Percentiles rank a stretch among this genome's conserved stretches.
phyloP scores from a whole-genome alignment of 495 filamentous ascomycete genomes.

The Talaromyces proteolyticus region DNA sequence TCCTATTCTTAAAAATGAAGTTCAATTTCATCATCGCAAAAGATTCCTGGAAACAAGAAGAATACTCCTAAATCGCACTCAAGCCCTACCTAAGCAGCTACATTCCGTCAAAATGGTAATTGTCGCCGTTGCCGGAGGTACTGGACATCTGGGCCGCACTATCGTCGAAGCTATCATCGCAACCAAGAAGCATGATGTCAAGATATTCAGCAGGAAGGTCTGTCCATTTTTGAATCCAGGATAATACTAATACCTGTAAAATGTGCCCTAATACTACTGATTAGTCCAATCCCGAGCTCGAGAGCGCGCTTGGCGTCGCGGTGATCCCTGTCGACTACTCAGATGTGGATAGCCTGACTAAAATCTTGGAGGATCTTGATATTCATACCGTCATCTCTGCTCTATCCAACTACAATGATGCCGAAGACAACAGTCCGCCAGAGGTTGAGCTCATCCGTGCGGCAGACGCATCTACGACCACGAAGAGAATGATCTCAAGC shows the following conservation, averaged over 20 bases:
- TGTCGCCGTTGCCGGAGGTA: conserved; percentile 50
- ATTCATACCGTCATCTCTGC: conserved; percentile 48
- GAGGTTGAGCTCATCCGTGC: conserved; percentile 42
- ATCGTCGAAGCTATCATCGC: conserved; percentile 40
- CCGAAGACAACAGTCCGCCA: conserved; percentile 3
- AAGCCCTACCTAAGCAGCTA: background rate
- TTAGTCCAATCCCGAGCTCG: conserved; percentile 9
- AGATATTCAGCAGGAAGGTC: conserved; percentile 37
- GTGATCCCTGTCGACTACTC: conserved; percentile 35
- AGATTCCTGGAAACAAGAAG: background rate
- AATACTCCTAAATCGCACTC: background rate
- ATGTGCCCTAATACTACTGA: conserved; percentile 1
- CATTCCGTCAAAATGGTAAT: conserved; percentile 24
- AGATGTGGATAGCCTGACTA: conserved; percentile 27
- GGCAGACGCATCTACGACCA: conserved; percentile 34
- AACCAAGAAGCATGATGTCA: conserved; percentile 30
- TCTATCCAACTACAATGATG: conserved; percentile 25
- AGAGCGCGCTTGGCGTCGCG: conserved; percentile 14
- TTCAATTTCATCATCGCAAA: background rate
- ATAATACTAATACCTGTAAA: conserved; percentile 5
- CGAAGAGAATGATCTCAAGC: conserved; percentile 44
- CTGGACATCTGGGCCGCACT: conserved; percentile 43
- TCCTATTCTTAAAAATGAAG: background rate
- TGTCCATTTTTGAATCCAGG: conserved; percentile 7
- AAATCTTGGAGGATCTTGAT: conserved; percentile 35